phyloP scores from a whole-genome alignment of 1,139 yeast species.

The Saccharomycopsis phalli region DNA sequence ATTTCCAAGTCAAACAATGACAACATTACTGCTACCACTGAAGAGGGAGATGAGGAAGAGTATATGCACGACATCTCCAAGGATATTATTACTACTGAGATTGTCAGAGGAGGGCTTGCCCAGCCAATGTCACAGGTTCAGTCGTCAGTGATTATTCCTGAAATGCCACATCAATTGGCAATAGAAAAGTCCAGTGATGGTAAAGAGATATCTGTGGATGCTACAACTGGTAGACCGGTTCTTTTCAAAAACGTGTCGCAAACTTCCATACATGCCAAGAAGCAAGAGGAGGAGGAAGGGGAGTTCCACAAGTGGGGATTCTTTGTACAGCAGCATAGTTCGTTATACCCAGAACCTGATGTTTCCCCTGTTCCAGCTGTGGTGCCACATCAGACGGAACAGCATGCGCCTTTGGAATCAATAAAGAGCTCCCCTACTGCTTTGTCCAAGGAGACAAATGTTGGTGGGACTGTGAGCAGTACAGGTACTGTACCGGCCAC shows the following conservation, averaged over 20 bases:
- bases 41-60: conserved; percentile 17
- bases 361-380: background rate
- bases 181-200: conserved; percentile 50
- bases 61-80: conserved; percentile 42
- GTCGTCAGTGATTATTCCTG: conserved; percentile 11
- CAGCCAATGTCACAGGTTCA: conserved; percentile 8
- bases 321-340: conserved; percentile 54
- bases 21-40: background rate
- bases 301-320: conserved; percentile 80
- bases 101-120: background rate
- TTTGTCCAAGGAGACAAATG: background rate
- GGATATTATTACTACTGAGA: conserved; percentile 31
- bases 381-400: background rate
- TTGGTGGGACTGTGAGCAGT: background rate
- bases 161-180: conserved; percentile 64
- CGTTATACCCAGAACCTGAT: conserved; percentile 26
- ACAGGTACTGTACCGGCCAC: conserved; percentile 13
- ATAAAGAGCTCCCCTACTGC: conserved; percentile 8
- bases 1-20: background rate
- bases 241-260: conserved; percentile 55
- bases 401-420: background rate
- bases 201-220: conserved; percentile 48
- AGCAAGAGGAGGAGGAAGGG: conserved; percentile 86
- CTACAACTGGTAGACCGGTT: conserved; percentile 63
- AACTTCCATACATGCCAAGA: conserved; percentile 59